Percentiles rank a stretch among this genome's conserved stretches.
Conservation (phyloP, 2,329 filamentous ascomycete species). For the Eurotiales sp. region DNA sequence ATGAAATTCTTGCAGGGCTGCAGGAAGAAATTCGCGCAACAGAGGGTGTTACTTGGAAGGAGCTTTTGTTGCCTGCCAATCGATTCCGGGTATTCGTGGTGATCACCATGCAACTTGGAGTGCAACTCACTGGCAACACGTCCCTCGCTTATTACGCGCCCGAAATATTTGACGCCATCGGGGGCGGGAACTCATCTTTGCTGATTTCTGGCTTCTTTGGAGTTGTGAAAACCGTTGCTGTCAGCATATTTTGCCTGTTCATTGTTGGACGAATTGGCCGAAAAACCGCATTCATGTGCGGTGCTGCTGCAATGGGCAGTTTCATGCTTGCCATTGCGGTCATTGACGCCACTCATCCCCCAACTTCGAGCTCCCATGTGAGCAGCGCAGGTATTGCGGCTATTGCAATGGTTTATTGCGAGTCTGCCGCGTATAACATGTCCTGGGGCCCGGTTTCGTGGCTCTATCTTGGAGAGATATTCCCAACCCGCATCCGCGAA, state of each 20-base stretch:
- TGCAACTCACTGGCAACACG: constrained; percentile 51
- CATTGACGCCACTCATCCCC: constrained; percentile 43
- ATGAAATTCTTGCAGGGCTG: constrained; percentile 35
- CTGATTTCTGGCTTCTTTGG: constrained; percentile 49
- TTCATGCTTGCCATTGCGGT: constrained; percentile 52
- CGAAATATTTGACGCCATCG: constrained; percentile 51
- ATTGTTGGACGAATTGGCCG: constrained; percentile 51
- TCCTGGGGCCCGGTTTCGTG: constrained; percentile 21
- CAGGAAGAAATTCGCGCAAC: constrained; percentile 44
- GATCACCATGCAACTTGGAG: constrained; percentile 48
- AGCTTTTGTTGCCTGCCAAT: constrained; percentile 45
- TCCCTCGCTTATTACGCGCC: constrained; percentile 47
- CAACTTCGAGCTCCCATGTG: constrained; percentile 30
- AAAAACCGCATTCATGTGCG: constrained; percentile 45
- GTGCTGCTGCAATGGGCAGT: constrained; percentile 47
- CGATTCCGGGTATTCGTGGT: constrained; percentile 46
- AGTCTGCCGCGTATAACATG: constrained; percentile 18
- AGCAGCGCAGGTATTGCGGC: constrained; percentile 38
- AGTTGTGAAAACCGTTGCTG: constrained; percentile 49
- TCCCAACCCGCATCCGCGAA: constrained; percentile 21
- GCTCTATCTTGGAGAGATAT: constrained; percentile 23
- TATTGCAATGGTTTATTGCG: constrained; percentile 45
- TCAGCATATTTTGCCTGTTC: constrained; percentile 46
- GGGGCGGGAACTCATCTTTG: constrained; percentile 46
- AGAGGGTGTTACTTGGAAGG: constrained; percentile 47